A percentile compares a stretch with the other conserved stretches of the same genome.
Evolutionary conservation across 345 rosid genomes (phyloP).

Genomic region (Salix purpurea): DNA sequence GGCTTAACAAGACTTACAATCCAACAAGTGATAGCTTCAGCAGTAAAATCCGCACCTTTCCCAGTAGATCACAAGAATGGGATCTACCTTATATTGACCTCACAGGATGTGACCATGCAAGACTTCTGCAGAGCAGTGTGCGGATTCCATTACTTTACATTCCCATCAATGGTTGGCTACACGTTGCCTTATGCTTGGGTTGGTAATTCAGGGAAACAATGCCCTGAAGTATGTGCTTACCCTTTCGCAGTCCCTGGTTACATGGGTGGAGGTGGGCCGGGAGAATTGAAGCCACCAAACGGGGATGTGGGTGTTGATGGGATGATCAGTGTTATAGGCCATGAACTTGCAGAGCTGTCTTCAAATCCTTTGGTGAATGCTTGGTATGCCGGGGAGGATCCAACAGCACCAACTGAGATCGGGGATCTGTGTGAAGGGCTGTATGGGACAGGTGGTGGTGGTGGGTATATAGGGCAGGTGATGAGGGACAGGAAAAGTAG

Average conservation of each 20-base stretch:
- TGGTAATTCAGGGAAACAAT: conserved; percentile 75
- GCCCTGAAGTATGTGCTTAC: conserved; percentile 93
- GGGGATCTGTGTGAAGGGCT: conserved; percentile 82
- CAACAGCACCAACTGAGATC: conserved; percentile 89
- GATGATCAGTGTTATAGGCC: conserved; percentile 95
- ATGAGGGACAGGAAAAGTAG: conserved; percentile 57
- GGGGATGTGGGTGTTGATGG: conserved; percentile 84
- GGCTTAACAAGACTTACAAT: conserved; percentile 70
- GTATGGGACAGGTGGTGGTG: conserved; percentile 95
- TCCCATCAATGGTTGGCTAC: conserved; percentile 95
- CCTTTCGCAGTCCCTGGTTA: conserved; percentile 90
- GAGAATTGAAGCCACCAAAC: conserved; percentile 62
- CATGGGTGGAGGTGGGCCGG: conserved; percentile 72
- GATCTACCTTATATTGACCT: conserved; percentile 68
- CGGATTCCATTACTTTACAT: conserved; percentile 94
- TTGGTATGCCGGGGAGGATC: conserved; percentile 99
- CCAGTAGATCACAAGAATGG: conserved; percentile 88
- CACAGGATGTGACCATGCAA: conserved; percentile 70
- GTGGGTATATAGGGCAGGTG: conserved; percentile 85
- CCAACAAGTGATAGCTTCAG: conserved; percentile 67
- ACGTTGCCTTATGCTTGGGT: conserved; percentile 97
- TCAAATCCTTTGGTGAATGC: conserved; percentile 89
- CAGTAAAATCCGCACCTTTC: conserved; percentile 63
- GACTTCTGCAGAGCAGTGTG: conserved; percentile 95
- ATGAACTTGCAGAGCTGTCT: conserved; percentile 82